Conservation (phyloP, 805 yeast genomes). For the Kazachstania viticola region DNA sequence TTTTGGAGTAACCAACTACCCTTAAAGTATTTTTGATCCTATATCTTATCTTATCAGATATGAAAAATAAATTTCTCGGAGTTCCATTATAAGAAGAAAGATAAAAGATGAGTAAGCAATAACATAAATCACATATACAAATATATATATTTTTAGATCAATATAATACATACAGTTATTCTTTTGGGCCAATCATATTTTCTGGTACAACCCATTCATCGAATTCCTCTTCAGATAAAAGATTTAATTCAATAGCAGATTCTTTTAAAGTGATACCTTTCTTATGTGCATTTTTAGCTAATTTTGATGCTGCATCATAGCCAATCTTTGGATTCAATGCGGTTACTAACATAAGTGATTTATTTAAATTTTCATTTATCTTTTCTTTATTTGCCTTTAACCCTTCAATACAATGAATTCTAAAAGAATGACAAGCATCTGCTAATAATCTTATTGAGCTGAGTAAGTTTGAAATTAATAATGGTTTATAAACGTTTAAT, state of each 20-base stretch:
- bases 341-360: slow-evolving; percentile 95
- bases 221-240: slow-evolving; percentile 73
- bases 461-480: slow-evolving; percentile 82
- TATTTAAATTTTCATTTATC: slow-evolving; percentile 79
- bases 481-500: slow-evolving; percentile 96
- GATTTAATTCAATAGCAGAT: slow-evolving; percentile 86
- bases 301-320: slow-evolving; percentile 93
- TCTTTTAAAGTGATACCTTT: slow-evolving; percentile 93
- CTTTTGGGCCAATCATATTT: slow-evolving; percentile 91
- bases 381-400: slow-evolving; percentile 80
- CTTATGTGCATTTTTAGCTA: slow-evolving; percentile 97
- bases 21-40: too few relatives aligned
- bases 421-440: slow-evolving; percentile 84
- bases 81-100: too few relatives aligned
- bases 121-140: too few relatives aligned
- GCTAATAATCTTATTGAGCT: slow-evolving; percentile 80
- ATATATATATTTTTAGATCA: too few relatives aligned
- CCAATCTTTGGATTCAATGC: slow-evolving; percentile 98
- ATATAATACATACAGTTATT: too few relatives aligned
- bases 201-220: slow-evolving; percentile 97
- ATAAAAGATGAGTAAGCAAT: too few relatives aligned
- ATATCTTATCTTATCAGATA: too few relatives aligned
- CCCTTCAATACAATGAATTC: slow-evolving; percentile 91
- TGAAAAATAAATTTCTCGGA: too few relatives aligned
- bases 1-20: too few relatives aligned